These are phyloP conservation scores for Rhizopogon sp. DNA, from an alignment of 768 basidiomycete genomes.

Conservation along the genomic window DNA sequence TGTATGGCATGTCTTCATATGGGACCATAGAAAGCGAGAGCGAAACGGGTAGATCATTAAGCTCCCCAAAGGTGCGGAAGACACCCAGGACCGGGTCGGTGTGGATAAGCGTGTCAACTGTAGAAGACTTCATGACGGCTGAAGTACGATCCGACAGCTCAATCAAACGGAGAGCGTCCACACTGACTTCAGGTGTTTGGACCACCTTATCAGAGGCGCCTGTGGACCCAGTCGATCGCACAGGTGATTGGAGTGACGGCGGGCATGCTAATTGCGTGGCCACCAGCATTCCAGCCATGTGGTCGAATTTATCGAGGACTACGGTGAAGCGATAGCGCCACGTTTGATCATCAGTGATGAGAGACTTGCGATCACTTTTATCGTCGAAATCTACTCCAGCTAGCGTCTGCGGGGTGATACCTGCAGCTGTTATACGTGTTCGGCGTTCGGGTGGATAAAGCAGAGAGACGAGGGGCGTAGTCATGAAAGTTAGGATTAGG, in stretches of 20 bases:
- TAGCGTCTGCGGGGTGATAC: slow-evolving; percentile 4
- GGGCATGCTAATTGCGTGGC: slow-evolving; percentile 76
- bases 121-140: slow-evolving; percentile 77
- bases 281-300: slow-evolving; percentile 86
- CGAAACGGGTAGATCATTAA: slow-evolving; percentile 62
- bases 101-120: slow-evolving; percentile 61
- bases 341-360: background rate
- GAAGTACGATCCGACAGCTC: slow-evolving; percentile 88
- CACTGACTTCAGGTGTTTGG: slow-evolving; percentile 16
- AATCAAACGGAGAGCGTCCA: slow-evolving; percentile 83
- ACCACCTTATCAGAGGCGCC: slow-evolving; percentile 1
- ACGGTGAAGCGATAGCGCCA: slow-evolving; percentile 57
- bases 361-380: background rate
- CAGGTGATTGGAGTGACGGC: slow-evolving; percentile 5
- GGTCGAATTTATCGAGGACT: slow-evolving; percentile 87
- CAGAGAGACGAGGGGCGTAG: slow-evolving; percentile 67
- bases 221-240: background rate
- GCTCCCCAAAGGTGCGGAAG: slow-evolving; percentile 72
- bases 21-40: slow-evolving; percentile 72
- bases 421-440: slow-evolving; percentile 40
- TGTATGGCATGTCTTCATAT: slow-evolving; percentile 65
- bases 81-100: slow-evolving; percentile 71
- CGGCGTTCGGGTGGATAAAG: slow-evolving; percentile 66
- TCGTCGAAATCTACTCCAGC: background rate
- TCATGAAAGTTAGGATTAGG: slow-evolving; percentile 80